Conservation (phyloP, 768 basidiomycete genomes). For the Lentinula raphanica region DNA sequence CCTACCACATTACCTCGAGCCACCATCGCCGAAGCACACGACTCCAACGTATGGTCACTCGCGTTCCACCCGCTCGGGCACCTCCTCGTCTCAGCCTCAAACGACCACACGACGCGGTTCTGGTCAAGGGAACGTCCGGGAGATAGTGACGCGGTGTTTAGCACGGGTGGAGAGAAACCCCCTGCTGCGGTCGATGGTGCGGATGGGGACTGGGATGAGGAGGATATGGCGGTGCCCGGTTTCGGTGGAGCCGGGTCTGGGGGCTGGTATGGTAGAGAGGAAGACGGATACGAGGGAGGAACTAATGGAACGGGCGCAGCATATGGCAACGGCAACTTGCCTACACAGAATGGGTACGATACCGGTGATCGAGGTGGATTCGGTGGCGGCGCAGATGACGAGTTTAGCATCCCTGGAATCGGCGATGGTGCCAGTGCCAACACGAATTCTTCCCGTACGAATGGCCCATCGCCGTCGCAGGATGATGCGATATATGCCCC, state of each 20-base stretch:
- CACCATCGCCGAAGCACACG: slow-evolving; percentile 92
- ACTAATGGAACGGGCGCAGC: slow-evolving; percentile 19
- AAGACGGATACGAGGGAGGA: slow-evolving; percentile 34
- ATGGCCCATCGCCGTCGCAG: slow-evolving; percentile 36
- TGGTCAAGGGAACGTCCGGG: slow-evolving; percentile 92
- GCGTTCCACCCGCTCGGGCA: slow-evolving; percentile 95
- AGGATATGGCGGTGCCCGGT: slow-evolving; percentile 75
- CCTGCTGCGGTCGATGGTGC: slow-evolving; percentile 47
- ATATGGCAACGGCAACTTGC: slow-evolving; percentile 8
- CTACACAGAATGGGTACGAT: slow-evolving; percentile 21
- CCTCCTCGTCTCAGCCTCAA: slow-evolving; percentile 88
- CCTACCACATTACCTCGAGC: slow-evolving; percentile 61
- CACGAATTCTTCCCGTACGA: slow-evolving; percentile 23
- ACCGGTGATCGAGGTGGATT: slow-evolving; percentile 13
- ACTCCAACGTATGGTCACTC: slow-evolving; percentile 95
- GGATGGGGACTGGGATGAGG: slow-evolving; percentile 60
- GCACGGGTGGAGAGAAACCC: slow-evolving; percentile 72
- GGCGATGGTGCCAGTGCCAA: slow-evolving; percentile 24
- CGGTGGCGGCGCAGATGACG: slow-evolving; percentile 29
- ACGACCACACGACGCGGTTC: slow-evolving; percentile 99
- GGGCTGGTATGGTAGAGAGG: slow-evolving; percentile 19
- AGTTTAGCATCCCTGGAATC: slow-evolving; percentile 65
- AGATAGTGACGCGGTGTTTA: slow-evolving; percentile 73
- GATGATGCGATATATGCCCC: slow-evolving; percentile 32
- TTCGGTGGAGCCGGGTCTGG: slow-evolving; percentile 44